A percentile compares a stretch with the other conserved stretches of the same genome.
Evolutionary conservation across 495 filamentous ascomycete genomes (phyloP).

Genomic region (Geoglossum glabrum): DNA sequence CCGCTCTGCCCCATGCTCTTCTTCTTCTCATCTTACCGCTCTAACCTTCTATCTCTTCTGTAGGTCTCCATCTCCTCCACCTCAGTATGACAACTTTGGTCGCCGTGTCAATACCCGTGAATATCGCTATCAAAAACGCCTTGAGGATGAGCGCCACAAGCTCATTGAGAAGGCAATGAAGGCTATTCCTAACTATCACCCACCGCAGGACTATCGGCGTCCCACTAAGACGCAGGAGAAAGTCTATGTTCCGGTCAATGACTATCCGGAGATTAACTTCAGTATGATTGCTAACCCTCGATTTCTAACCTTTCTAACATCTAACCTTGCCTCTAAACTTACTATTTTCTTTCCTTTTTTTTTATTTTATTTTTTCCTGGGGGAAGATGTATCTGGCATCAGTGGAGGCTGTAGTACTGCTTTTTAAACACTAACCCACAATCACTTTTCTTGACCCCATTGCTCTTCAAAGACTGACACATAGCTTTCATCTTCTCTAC

Average conservation of each 20-base stretch:
- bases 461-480: slow-evolving; percentile 60
- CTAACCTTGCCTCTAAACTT: slow-evolving; percentile 17
- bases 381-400: slow-evolving; percentile 22
- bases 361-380: slow-evolving; percentile 24
- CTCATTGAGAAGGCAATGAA: slow-evolving; percentile 96
- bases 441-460: slow-evolving; percentile 15
- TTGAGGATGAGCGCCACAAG: slow-evolving; percentile 97
- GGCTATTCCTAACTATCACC: slow-evolving; percentile 94
- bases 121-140: slow-evolving; percentile 87
- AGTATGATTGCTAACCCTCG: slow-evolving; percentile 99
- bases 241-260: slow-evolving; percentile 99
- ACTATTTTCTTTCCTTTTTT: too few species aligned
- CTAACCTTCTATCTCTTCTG: slow-evolving; percentile 12
- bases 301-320: slow-evolving; percentile 53
- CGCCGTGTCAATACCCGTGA: slow-evolving; percentile 96
- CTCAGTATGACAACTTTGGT: slow-evolving; percentile 97
- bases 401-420: slow-evolving; percentile 11
- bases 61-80: slow-evolving; percentile 86
- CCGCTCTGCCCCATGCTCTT: neutral
- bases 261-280: slow-evolving; percentile 99
- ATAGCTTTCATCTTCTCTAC: slow-evolving; percentile 53
- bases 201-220: slow-evolving; percentile 89
- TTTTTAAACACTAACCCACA: slow-evolving; percentile 36
- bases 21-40: neutral
- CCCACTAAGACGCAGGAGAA: slow-evolving; percentile 99